Percentiles rank a stretch among this genome's conserved stretches.
phyloP scores from a whole-genome alignment of 495 filamentous ascomycete species.

The Physcia stellaris region DNA sequence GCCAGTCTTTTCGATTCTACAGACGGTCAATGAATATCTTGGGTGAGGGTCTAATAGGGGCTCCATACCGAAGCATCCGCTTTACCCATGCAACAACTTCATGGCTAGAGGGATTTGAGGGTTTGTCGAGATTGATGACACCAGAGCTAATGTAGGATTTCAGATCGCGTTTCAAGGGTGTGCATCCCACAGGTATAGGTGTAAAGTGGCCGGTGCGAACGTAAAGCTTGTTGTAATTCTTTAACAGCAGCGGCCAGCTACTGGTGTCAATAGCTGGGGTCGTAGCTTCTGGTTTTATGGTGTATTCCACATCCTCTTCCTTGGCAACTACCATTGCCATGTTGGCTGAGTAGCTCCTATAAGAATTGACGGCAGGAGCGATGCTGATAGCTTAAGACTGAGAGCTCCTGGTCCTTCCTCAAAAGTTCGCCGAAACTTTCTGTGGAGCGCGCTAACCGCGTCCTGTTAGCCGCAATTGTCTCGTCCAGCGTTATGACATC shows the following conservation, averaged over 20 bases:
- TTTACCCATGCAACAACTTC: conserved; percentile 99
- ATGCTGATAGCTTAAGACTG: too few species aligned
- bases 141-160: conserved; percentile 92
- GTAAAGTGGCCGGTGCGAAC: conserved; percentile 87
- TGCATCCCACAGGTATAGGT: conserved; percentile 77
- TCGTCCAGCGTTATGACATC: too few species aligned
- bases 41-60: neutral
- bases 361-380: too few species aligned
- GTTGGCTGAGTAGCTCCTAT: conserved; percentile 14
- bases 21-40: conserved; percentile 12
- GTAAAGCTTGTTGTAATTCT: conserved; percentile 79
- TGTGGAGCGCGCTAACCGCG: too few species aligned
- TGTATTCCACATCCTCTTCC: conserved; percentile 55
- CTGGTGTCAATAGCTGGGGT: conserved; percentile 61
- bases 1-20: conserved; percentile 86
- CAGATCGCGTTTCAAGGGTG: conserved; percentile 78
- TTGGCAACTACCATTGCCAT: conserved; percentile 48
- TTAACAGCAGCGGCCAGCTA: conserved; percentile 78
- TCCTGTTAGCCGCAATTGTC: too few species aligned
- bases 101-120: conserved; percentile 92
- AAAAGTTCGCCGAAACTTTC: too few species aligned
- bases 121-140: conserved; percentile 98
- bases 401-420: too few species aligned
- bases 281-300: conserved; percentile 74
- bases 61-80: conserved; percentile 69